Percentiles rank a stretch among this genome's conserved stretches.
phyloP scores from a whole-genome alignment of 2,329 filamentous ascomycete species.

The Penicillium sp. region DNA sequence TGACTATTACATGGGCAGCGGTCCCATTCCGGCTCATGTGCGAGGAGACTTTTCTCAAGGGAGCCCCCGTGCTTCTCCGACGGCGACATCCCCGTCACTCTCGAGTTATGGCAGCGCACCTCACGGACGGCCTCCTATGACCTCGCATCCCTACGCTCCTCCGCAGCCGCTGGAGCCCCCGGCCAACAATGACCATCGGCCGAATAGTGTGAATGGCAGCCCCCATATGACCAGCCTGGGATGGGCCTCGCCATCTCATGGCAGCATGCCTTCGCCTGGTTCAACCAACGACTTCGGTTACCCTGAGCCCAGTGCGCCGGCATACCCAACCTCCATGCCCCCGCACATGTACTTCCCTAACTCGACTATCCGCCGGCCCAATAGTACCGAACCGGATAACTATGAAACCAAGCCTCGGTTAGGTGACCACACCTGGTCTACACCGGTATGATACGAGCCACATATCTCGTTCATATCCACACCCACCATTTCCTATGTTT shows the following conservation, averaged over 20 bases:
- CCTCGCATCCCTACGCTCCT: constrained; percentile 89
- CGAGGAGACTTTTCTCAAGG: constrained; percentile 71
- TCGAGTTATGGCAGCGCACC: constrained; percentile 57
- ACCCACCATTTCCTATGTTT: constrained; percentile 5
- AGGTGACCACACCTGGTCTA: constrained; percentile 38
- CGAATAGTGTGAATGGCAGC: constrained; percentile 74
- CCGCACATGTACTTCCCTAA: constrained; percentile 73
- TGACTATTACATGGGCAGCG: constrained; percentile 78
- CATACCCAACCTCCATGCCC: constrained; percentile 44
- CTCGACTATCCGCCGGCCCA: constrained; percentile 68
- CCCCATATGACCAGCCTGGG: constrained; percentile 80
- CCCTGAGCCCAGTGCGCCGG: constrained; percentile 66
- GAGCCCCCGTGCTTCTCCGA: constrained; percentile 66
- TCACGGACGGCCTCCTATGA: constrained; percentile 60
- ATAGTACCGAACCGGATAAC: constrained; percentile 70
- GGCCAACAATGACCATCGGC: constrained; percentile 71
- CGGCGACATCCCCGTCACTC: constrained; percentile 64
- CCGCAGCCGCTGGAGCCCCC: constrained; percentile 82
- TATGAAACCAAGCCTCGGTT: constrained; percentile 61
- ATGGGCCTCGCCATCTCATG: constrained; percentile 83
- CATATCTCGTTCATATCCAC: neutral
- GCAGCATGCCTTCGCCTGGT: constrained; percentile 69
- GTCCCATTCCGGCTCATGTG: constrained; percentile 78
- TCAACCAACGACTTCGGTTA: constrained; percentile 77
- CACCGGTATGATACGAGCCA: constrained; percentile 28